A percentile compares a stretch with the other conserved stretches of the same genome.
Evolutionary conservation across 164 flowering plant species (phyloP).

Genomic region (Taxillus chinensis): DNA sequence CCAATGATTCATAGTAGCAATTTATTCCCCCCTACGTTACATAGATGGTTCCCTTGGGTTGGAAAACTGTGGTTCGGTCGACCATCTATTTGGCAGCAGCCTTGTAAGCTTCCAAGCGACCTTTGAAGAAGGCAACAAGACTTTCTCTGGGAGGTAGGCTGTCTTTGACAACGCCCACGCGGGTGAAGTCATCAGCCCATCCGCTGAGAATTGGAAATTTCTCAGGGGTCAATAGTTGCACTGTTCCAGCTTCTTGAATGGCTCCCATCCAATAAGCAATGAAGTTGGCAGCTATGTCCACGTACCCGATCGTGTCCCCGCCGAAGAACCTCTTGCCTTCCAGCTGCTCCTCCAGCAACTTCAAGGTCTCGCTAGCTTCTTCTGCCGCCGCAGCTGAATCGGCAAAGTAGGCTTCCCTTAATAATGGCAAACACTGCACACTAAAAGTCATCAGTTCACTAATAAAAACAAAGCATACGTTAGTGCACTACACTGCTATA

Average conservation of each 20-base stretch:
- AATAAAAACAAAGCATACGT: background rate
- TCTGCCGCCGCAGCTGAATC: slow-evolving; percentile 9
- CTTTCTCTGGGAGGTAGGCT: slow-evolving; percentile 26
- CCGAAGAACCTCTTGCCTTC: slow-evolving; percentile 1
- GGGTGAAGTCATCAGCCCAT: slow-evolving; percentile 27
- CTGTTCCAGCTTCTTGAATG: slow-evolving; percentile 21
- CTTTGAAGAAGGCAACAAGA: slow-evolving; percentile 5
- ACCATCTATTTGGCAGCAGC: no score
- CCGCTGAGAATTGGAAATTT: slow-evolving; percentile 23
- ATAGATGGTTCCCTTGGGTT: no score
- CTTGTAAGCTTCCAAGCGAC: slow-evolving; percentile 5
- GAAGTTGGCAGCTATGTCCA: slow-evolving; percentile 1
- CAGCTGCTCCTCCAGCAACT: background rate
- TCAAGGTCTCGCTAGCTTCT: background rate
- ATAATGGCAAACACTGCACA: slow-evolving; percentile 3
- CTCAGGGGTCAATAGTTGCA: slow-evolving; percentile 20
- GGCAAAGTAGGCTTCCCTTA: slow-evolving; percentile 3
- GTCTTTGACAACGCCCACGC: slow-evolving; percentile 19
- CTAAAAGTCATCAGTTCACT: no score
- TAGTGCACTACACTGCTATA: background rate
- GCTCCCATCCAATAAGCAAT: background rate
- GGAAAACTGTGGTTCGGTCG: no score
- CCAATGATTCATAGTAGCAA: no score
- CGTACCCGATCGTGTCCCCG: background rate
- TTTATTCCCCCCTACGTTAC: no score